phyloP scores from a whole-genome alignment of 2,329 filamentous ascomycete species.

The Parafenestella ontariensis region DNA sequence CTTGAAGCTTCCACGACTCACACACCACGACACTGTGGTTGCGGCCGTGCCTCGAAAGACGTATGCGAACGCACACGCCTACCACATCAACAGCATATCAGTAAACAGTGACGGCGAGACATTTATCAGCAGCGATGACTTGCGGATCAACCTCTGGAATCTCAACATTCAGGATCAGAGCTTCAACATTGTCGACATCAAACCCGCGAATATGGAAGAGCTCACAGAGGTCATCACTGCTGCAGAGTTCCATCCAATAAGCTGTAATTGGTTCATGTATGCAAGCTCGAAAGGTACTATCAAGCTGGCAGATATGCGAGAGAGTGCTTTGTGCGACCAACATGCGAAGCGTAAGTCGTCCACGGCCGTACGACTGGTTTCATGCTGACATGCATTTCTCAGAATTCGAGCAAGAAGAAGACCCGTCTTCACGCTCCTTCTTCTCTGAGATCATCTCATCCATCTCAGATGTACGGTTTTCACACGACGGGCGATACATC shows the following conservation, averaged over 20 bases:
- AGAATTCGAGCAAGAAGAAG: conserved; percentile 99
- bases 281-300: conserved; percentile 99
- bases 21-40: conserved; percentile 97
- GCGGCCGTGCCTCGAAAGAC: conserved; percentile 94
- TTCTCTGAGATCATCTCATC: conserved; percentile 99
- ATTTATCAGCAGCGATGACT: conserved; percentile 97
- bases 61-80: conserved; percentile 97
- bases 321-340: conserved; percentile 93
- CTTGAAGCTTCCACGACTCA: conserved; percentile 92
- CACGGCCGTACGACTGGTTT: neutral
- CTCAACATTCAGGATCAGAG: conserved; percentile 99
- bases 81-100: conserved; percentile 99
- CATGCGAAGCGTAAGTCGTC: conserved; percentile 88
- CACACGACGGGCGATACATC: conserved; percentile 94
- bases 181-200: conserved; percentile 99
- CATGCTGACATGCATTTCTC: conserved; percentile 14
- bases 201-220: conserved; percentile 99
- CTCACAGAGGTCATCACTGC: conserved; percentile 98
- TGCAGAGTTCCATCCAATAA: conserved; percentile 93
- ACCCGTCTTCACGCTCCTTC: conserved; percentile 94
- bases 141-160: conserved; percentile 98
- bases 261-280: conserved; percentile 99
- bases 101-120: conserved; percentile 99
- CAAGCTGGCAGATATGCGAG: conserved; percentile 97
- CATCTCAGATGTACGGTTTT: conserved; percentile 98